Base-by-base conservation (phyloP, 148 eudicot species). In the Chenopodium quinoa region DNA sequence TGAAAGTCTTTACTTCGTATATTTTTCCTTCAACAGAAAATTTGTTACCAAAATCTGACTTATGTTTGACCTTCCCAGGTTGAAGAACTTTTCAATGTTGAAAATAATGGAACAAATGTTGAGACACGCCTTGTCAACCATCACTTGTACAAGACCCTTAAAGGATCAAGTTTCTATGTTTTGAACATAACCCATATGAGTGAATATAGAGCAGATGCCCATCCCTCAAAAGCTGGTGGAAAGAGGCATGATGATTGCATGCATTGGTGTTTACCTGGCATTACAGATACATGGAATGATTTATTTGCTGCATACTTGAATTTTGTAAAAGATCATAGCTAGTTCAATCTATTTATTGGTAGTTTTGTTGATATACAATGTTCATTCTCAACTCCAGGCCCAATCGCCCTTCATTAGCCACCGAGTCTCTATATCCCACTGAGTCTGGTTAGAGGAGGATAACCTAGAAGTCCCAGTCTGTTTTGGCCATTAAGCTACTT, bases 191-290 rank as follows among this genome's bases (percentile, higher is more conserved):
- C 95, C 29, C 91, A 73, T 77, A 84, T 97, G 92, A 91, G 94
- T 70, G 99, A 97, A 89, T 90, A 83, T 58, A 92, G 99, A 85
- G 99, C 95, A 68, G 99, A 97, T 86, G 98, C 93, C 63, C 99
- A 97, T 86, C 99, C 99, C 66, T 89, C 92, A 19, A 82, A 88
- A 19, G 90, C 97, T 56, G 99, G 99, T 67, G 99, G 99, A 40
- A 97, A 97, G 86, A 94, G 89, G 85, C 99, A 97, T 47, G 95
- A 94, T 50, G 99, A 97, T 88, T 97, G 99, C 84, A 94, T 97
- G 99, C 99, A 94, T 85, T 97, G 99, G 99, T 94, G 99, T 87
- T 90, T 97, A 75, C 98, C 99, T 9, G 97, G 99, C 40, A 79
- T 97, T 71, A 92, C 99, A 10, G 99, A 97, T 89, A 88, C 93